Conservation (phyloP, 139 green algal species). For the Haematococcus sp. region DNA sequence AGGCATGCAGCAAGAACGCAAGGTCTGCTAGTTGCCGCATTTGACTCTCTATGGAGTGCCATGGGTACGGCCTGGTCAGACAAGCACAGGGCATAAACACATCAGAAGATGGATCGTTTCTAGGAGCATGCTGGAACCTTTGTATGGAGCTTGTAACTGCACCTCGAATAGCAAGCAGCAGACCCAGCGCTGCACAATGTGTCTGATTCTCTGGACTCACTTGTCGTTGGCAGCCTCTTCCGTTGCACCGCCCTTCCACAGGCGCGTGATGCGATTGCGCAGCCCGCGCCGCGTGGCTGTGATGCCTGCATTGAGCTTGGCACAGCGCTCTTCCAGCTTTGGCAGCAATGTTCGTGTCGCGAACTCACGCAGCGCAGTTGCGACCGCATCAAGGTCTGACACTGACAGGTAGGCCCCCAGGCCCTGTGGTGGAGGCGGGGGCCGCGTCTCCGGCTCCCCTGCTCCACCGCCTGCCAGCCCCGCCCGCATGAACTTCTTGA, state of each 20-base stretch:
- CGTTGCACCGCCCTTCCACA: constrained; percentile 60
- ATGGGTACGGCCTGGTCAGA: constrained; percentile 33
- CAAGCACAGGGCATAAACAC: background rate
- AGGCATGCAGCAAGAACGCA: constrained; percentile 82
- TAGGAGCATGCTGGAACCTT: no score
- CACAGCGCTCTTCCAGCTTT: constrained; percentile 42
- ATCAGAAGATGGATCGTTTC: no score
- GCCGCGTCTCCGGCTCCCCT: constrained; percentile 38
- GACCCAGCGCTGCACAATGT: background rate
- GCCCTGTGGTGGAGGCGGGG: constrained; percentile 29
- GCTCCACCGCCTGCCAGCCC: constrained; percentile 32
- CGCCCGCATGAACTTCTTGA: constrained; percentile 24
- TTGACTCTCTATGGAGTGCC: constrained; percentile 68
- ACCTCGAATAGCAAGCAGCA: background rate
- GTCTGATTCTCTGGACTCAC: constrained; percentile 19
- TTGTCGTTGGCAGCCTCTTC: constrained; percentile 28
- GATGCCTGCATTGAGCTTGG: constrained; percentile 45
- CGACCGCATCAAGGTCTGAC: constrained; percentile 14
- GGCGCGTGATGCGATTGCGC: constrained; percentile 83
- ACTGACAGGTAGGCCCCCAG: constrained; percentile 33
- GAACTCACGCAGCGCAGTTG: constrained; percentile 22
- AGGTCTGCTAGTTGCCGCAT: constrained; percentile 84
- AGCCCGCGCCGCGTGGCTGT: constrained; percentile 71
- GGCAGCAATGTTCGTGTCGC: constrained; percentile 41
- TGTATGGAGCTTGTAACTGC: no score